Evolutionary conservation across 345 rosid species (phyloP).

Genomic region (Trapa incisa): DNA sequence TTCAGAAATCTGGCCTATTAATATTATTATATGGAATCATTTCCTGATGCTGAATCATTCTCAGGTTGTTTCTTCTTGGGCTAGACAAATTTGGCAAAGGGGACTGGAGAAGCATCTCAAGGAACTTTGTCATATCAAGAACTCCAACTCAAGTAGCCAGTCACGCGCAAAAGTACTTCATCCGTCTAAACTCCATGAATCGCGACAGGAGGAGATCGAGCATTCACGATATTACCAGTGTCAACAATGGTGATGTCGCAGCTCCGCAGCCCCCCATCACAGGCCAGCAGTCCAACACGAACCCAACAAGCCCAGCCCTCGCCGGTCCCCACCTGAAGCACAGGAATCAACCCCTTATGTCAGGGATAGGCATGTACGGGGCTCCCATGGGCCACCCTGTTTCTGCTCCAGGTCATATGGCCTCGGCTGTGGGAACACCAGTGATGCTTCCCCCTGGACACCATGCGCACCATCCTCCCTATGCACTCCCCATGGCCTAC

Average conservation of each 20-base stretch:
- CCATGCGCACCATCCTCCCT: constrained; percentile 56
- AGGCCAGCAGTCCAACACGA: constrained; percentile 42
- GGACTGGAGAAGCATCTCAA: constrained; percentile 96
- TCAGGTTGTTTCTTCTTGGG: constrained; percentile 76
- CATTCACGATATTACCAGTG: constrained; percentile 80
- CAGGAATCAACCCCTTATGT: constrained; percentile 35
- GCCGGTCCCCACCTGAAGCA: constrained; percentile 32
- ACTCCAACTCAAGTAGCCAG: constrained; percentile 96
- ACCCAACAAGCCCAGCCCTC: constrained; percentile 15
- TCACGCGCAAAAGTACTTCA: constrained; percentile 91
- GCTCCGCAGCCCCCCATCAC: constrained; percentile 48
- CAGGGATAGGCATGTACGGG: constrained; percentile 59
- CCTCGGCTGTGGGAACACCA: constrained; percentile 77
- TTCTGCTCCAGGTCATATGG: constrained; percentile 55
- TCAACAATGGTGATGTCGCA: constrained; percentile 38
- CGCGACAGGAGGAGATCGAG: constrained; percentile 83
- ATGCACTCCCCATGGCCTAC: constrained; percentile 53
- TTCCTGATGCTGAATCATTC: not conserved
- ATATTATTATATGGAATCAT: not conserved
- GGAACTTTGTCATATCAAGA: constrained; percentile 76
- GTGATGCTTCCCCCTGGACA: constrained; percentile 76
- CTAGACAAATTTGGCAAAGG: constrained; percentile 92
- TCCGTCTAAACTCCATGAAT: constrained; percentile 68
- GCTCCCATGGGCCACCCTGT: constrained; percentile 67
- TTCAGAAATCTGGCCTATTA: not conserved